Evolutionary conservation across 1,139 yeast species (phyloP), one percentile per base, ranked within the genome.

Genomic region (Pichia sp.): DNA sequence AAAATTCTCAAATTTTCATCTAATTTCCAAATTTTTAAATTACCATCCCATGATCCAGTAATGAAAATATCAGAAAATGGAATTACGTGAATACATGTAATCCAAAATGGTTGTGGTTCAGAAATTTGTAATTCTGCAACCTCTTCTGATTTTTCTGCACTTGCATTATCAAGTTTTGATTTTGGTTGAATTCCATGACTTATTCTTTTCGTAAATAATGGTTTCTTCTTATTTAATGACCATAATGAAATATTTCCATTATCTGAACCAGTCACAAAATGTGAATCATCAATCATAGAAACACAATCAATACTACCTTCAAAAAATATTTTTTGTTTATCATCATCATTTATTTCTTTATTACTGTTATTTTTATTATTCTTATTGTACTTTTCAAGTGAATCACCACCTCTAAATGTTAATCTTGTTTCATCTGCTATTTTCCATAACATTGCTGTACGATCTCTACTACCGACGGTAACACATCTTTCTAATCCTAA

Each of bases 401-500:
- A 72, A 60, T 87, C 95, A 52, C 96, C 96, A 53, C 96, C 96
- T 62, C 97, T 77, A 67, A 92, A 92, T 0, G 97, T 89, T 58
- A 92, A 76, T 62, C 97, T 78, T 2, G 95, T 81, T 68, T 92
- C 98, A 61, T 94, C 98, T 31, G 95, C 79, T 56, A 92, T 88
- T 66, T 94, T 92, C 98, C 98, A 92, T 59, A 87, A 73, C 83
- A 94, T 85, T 25, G 94, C 97, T 1, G 96, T 86, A 59, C 95
- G 82, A 67, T 92, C 98, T 60, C 98, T 78, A 5, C 95, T 76
- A 27, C 98, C 98, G 30, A 90, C 97, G 28, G 96, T 87, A 37
- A 92, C 92, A 72, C 98, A 92, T 46, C 96, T 80, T 63, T 92
- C 97, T 66, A 82, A 81, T 25, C 80, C 78, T 55, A 92, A 72